Percentiles rank a stretch among this genome's conserved stretches.
Conservation (phyloP, 352 stramenopile species). For the Albugo candida region DNA sequence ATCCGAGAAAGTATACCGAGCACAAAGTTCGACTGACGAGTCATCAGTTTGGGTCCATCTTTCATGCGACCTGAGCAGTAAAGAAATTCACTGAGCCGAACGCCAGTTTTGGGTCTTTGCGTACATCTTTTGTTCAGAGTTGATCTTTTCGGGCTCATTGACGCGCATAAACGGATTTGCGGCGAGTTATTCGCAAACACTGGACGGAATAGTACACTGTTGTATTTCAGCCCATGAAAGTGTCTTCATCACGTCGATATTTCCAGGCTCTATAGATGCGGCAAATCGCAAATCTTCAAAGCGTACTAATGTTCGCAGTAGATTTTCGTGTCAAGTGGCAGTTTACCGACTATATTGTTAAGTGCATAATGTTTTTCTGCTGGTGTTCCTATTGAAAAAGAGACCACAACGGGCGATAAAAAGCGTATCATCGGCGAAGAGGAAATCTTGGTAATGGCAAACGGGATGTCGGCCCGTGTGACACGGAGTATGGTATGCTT, state of each 20-base stretch:
- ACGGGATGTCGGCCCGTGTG: slow-evolving; percentile 82
- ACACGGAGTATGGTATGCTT: slow-evolving; percentile 75
- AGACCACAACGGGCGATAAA: slow-evolving; percentile 81
- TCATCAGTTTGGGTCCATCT: too few relatives aligned
- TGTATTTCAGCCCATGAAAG: slow-evolving; percentile 22
- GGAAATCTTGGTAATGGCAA: slow-evolving; percentile 33
- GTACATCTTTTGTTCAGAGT: too few relatives aligned
- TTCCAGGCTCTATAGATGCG: slow-evolving; percentile 76
- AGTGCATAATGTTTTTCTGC: slow-evolving; percentile 73
- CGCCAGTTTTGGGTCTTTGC: too few relatives aligned
- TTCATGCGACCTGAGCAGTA: too few relatives aligned
- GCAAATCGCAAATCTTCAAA: slow-evolving; percentile 79
- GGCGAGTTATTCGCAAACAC: slow-evolving; percentile 36
- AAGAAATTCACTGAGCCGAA: too few relatives aligned
- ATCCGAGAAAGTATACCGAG: too few relatives aligned
- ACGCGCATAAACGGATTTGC: slow-evolving; percentile 76
- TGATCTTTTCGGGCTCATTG: slow-evolving; percentile 24
- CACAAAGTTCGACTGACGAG: too few relatives aligned
- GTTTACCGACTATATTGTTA: slow-evolving; percentile 47
- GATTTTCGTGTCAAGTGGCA: slow-evolving; percentile 52
- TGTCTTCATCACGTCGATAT: slow-evolving; percentile 43
- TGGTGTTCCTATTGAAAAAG: slow-evolving; percentile 61
- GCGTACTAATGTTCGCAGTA: slow-evolving; percentile 92
- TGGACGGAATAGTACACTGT: slow-evolving; percentile 80
- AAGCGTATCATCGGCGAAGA: slow-evolving; percentile 86